Evolutionary conservation across 2,329 filamentous ascomycete genomes (phyloP).

Genomic region (Ophiostoma australiae): DNA sequence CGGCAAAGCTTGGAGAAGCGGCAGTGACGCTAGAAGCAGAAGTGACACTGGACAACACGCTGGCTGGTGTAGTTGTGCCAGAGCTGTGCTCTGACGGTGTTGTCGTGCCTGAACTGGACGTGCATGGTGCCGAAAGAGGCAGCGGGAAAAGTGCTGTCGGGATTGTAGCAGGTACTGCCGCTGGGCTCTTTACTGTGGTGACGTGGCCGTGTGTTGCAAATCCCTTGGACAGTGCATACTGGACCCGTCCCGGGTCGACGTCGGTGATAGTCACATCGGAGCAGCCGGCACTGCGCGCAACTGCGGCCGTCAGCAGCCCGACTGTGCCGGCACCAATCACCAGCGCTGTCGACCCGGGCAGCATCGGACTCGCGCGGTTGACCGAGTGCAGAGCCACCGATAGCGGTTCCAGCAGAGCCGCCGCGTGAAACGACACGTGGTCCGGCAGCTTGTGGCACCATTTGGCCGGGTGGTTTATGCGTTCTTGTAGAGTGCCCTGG

Average conservation of each 20-base stretch:
- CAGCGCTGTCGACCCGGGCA: conserved; percentile 53
- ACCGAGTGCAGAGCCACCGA: conserved; percentile 59
- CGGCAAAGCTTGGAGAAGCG: conserved; percentile 33
- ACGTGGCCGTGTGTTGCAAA: conserved; percentile 58
- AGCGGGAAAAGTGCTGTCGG: background rate
- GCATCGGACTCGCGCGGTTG: conserved; percentile 47
- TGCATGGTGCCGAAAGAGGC: conserved; percentile 34
- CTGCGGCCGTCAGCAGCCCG: conserved; percentile 58
- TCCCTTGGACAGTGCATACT: conserved; percentile 54
- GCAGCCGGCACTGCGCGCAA: conserved; percentile 57
- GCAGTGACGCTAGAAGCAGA: background rate
- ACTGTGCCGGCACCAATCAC: conserved; percentile 62
- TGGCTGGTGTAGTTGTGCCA: conserved; percentile 37
- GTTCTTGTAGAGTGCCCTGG: conserved; percentile 58
- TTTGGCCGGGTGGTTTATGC: conserved; percentile 56
- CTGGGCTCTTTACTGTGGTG: conserved; percentile 37
- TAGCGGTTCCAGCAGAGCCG: conserved; percentile 57
- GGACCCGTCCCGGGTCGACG: conserved; percentile 54
- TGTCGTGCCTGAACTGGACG: conserved; percentile 43
- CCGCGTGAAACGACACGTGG: conserved; percentile 53
- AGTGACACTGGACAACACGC: background rate
- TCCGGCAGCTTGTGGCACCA: conserved; percentile 63
- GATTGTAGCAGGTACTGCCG: background rate
- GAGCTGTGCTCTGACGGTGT: conserved; percentile 40
- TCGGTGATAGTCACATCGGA: conserved; percentile 57